phyloP scores from a whole-genome alignment of 306 rosid species.

The Benincasa hispida region DNA sequence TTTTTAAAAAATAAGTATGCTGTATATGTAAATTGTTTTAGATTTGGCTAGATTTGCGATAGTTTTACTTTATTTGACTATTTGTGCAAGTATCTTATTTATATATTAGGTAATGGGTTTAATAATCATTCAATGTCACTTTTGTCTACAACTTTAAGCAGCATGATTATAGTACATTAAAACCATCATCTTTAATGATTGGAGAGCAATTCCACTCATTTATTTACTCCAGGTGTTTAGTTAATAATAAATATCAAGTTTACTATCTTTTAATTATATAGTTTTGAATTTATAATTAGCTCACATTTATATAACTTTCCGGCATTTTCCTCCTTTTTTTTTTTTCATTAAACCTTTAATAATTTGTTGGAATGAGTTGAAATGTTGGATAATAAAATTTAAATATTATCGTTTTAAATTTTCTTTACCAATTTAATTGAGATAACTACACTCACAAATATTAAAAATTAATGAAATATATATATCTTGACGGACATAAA shows the following conservation, averaged over 20 bases:
- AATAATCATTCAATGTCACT: background rate
- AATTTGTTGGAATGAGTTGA: too few relatives aligned
- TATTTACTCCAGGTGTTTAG: background rate
- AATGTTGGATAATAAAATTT: too few relatives aligned
- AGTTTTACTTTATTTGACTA: too few relatives aligned
- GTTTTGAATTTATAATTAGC: background rate
- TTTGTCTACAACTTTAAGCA: background rate
- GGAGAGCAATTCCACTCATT: background rate
- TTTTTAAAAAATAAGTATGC: too few relatives aligned
- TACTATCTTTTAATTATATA: background rate
- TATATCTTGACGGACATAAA: too few relatives aligned
- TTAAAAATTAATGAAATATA: too few relatives aligned
- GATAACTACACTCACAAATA: too few relatives aligned
- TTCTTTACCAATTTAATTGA: too few relatives aligned
- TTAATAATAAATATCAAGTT: background rate
- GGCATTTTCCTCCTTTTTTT: background rate
- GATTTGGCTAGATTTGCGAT: too few relatives aligned
- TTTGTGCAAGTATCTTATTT: too few relatives aligned
- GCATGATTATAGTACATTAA: background rate
- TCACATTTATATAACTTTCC: background rate
- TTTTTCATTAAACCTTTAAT: too few relatives aligned
- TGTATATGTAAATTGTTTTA: too few relatives aligned
- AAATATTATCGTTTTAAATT: fast-evolving
- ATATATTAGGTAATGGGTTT: background rate
- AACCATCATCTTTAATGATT: background rate